Conservation (phyloP, 768 basidiomycete genomes). For the Daedaleopsis nitida region DNA sequence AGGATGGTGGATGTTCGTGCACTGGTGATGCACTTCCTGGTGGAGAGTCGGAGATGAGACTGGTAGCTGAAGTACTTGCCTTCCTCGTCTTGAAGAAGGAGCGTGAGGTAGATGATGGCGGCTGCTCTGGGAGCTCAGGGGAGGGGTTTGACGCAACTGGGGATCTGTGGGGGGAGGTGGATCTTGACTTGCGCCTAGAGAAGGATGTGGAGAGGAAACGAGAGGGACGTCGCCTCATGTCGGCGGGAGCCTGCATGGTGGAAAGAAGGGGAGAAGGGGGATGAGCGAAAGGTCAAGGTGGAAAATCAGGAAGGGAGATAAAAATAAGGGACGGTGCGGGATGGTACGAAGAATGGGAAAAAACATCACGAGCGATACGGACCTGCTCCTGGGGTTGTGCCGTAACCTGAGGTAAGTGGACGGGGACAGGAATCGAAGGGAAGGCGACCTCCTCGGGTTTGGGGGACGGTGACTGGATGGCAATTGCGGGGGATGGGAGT, state of each 20-base stretch:
- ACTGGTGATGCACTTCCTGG: constrained; percentile 14
- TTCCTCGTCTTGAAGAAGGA: constrained; percentile 24
- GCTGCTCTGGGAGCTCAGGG: constrained; percentile 21
- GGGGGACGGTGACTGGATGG: constrained; percentile 18
- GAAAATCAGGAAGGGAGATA: not conserved
- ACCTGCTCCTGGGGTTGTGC: constrained; percentile 29
- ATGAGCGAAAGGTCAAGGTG: constrained; percentile 11
- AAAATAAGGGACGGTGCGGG: constrained; percentile 1
- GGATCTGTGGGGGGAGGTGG: constrained; percentile 29
- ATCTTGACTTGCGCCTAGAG: constrained; percentile 21
- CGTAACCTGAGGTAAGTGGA: not conserved
- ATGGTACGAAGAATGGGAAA: constrained; percentile 3
- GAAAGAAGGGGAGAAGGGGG: constrained; percentile 4
- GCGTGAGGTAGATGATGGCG: constrained; percentile 23
- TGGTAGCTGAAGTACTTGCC: constrained; percentile 22
- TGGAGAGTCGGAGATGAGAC: constrained; percentile 10
- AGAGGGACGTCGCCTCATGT: constrained; percentile 29
- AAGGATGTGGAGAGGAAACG: constrained; percentile 31
- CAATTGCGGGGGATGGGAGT: constrained; percentile 19
- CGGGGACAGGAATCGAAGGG: constrained; percentile 8
- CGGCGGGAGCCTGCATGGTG: constrained; percentile 24
- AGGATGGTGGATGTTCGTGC: constrained; percentile 11
- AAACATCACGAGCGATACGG: constrained; percentile 15
- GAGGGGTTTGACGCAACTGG: constrained; percentile 22
- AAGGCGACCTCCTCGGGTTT: constrained; percentile 14